phyloP scores from a whole-genome alignment of 495 filamentous ascomycete species.

The Tetracladium setigerum region DNA sequence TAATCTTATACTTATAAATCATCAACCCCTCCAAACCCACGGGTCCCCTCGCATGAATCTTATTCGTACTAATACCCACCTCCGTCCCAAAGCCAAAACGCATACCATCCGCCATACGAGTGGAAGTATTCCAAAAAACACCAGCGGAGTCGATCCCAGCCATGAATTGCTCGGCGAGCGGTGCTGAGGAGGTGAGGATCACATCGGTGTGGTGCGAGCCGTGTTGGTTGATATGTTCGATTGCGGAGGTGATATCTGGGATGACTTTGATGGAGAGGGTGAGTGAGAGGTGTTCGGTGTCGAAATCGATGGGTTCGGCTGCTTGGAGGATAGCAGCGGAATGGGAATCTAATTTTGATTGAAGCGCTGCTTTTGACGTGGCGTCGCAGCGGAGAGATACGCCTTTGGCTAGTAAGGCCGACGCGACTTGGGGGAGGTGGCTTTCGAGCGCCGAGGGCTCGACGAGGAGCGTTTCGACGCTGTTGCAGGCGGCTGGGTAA shows the following conservation, averaged over 20 bases:
- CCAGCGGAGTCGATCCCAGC: slow-evolving; percentile 78
- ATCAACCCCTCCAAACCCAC: slow-evolving; percentile 91
- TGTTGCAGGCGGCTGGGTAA: slow-evolving; percentile 97
- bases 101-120: slow-evolving; percentile 92
- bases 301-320: slow-evolving; percentile 61
- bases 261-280: slow-evolving; percentile 81
- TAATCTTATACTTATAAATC: slow-evolving; percentile 91
- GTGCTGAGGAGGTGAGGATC: slow-evolving; percentile 64
- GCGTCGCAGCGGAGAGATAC: slow-evolving; percentile 82
- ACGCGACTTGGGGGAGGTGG: slow-evolving; percentile 63
- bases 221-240: slow-evolving; percentile 84
- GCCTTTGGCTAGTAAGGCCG: slow-evolving; percentile 63
- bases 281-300: slow-evolving; percentile 85
- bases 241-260: slow-evolving; percentile 55
- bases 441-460: slow-evolving; percentile 62
- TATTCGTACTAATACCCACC: slow-evolving; percentile 97
- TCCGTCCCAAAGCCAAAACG: slow-evolving; percentile 96
- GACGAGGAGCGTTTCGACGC: slow-evolving; percentile 81
- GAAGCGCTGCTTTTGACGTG: slow-evolving; percentile 28
- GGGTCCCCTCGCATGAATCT: slow-evolving; percentile 89
- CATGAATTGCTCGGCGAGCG: slow-evolving; percentile 72
- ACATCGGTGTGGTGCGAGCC: slow-evolving; percentile 93
- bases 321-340: slow-evolving; percentile 42
- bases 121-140: slow-evolving; percentile 95
- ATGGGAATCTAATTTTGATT: slow-evolving; percentile 30